Conservation (phyloP, 2,329 filamentous ascomycete species). For the Neofusicoccum laricinum region DNA sequence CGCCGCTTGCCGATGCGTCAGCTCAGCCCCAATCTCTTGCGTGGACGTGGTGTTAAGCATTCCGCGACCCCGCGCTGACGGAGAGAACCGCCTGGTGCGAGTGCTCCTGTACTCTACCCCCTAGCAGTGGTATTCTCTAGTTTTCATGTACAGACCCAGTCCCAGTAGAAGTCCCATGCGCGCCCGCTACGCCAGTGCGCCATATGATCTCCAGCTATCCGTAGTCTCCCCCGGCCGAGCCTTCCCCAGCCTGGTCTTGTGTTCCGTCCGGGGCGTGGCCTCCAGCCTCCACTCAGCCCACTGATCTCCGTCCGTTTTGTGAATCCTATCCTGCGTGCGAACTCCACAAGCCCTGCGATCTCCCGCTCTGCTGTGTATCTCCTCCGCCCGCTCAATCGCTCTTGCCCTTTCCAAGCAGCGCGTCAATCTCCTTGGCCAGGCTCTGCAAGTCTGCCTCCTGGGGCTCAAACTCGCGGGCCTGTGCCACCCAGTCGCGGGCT, state of each 20-base stretch:
- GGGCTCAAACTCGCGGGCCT: constrained; percentile 79
- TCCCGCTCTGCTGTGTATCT: not conserved
- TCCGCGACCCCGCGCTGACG: not conserved
- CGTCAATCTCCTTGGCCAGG: constrained; percentile 44
- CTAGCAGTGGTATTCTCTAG: too few species aligned
- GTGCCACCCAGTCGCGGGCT: constrained; percentile 73
- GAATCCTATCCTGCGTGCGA: not conserved
- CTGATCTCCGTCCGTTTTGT: not conserved
- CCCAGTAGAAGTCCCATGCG: not conserved
- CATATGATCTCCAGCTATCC: constrained; percentile 4
- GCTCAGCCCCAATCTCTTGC: not conserved
- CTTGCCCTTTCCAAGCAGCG: constrained; percentile 48
- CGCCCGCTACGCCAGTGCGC: constrained; percentile 9
- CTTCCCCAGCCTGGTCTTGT: not conserved
- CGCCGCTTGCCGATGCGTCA: not conserved
- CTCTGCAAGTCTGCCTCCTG: constrained; percentile 42
- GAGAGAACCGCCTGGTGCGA: not conserved
- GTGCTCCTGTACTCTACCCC: too few species aligned
- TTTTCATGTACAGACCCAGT: not conserved
- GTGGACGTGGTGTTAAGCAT: not conserved
- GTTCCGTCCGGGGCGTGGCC: not conserved
- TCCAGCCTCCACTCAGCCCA: not conserved
- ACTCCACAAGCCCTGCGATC: not conserved
- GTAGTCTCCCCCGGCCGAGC: not conserved
- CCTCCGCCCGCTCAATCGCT: not conserved